Evolutionary conservation across 139 green algal species (phyloP).

Genomic region (Desmodesmus armatus): DNA sequence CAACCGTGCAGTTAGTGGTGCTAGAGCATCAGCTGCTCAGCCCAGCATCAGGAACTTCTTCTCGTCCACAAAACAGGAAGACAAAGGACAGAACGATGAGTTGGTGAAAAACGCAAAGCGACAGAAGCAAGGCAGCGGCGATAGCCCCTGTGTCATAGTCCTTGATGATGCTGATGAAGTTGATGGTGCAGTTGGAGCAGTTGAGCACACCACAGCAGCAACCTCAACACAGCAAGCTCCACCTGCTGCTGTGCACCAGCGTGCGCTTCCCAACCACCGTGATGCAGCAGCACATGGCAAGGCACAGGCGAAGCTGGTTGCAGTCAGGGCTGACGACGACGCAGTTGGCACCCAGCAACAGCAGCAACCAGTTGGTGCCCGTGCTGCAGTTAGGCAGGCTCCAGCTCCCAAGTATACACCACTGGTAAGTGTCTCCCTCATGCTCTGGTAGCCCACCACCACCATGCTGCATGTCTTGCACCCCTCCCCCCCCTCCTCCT

Average conservation of each 20-base stretch:
- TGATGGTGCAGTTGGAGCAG: not conserved
- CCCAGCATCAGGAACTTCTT: not conserved
- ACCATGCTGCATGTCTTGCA: too few relatives aligned
- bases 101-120: too few relatives aligned
- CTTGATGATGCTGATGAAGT: not conserved
- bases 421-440: conserved; percentile 71
- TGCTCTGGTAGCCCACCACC: too few relatives aligned
- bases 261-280: not conserved
- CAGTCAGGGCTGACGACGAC: not conserved
- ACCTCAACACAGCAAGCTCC: not conserved
- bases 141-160: not conserved
- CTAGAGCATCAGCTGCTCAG: not conserved
- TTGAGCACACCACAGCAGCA: not conserved
- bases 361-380: not conserved
- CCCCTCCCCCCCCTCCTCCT: too few relatives aligned
- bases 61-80: not conserved
- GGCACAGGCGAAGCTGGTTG: conserved; percentile 60
- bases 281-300: conserved; percentile 35
- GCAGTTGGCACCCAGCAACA: not conserved
- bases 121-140: not conserved
- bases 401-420: conserved; percentile 83
- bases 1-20: conserved; percentile 20
- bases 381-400: too few relatives aligned
- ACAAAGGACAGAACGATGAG: too few relatives aligned
- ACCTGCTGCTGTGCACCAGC: not conserved